phyloP scores from a whole-genome alignment of 805 yeast genomes.

The Torulaspora franciscae region DNA sequence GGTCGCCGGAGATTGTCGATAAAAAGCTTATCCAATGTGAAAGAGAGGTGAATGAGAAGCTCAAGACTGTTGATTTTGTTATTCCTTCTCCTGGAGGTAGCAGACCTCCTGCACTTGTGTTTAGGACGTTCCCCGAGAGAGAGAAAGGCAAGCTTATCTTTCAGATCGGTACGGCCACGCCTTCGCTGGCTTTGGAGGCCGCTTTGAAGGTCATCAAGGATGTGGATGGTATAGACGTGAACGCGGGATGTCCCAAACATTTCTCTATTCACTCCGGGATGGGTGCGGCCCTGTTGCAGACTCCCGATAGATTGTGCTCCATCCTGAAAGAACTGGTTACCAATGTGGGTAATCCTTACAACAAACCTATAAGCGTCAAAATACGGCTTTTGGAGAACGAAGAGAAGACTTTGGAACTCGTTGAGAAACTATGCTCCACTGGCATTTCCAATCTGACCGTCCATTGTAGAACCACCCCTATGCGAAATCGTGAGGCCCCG shows the following conservation, averaged over 20 bases:
- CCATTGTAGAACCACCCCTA: conserved; percentile 83
- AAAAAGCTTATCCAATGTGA: conserved; percentile 70
- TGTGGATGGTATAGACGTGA: conserved; percentile 89
- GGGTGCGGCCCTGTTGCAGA: conserved; percentile 89
- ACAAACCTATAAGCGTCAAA: conserved; percentile 84
- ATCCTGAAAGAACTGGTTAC: conserved; percentile 66
- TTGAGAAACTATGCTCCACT: conserved; percentile 56
- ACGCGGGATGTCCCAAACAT: conserved; percentile 97
- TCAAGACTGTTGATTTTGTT: conserved; percentile 59
- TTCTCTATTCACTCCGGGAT: conserved; percentile 92
- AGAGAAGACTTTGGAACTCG: conserved; percentile 56
- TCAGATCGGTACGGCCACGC: conserved; percentile 84
- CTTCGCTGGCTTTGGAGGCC: conserved; percentile 84
- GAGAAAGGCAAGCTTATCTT: conserved; percentile 72
- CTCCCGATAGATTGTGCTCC: conserved; percentile 72
- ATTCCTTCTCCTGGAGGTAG: conserved; percentile 37
- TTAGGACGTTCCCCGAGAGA: conserved; percentile 61
- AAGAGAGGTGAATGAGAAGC: conserved; percentile 52
- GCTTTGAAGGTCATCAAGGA: conserved; percentile 75
- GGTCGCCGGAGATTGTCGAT: conserved; percentile 94
- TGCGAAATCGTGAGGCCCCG: conserved; percentile 85
- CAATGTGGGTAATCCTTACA: conserved; percentile 71
- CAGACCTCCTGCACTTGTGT: conserved; percentile 53
- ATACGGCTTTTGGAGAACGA: conserved; percentile 70
- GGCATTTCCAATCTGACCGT: conserved; percentile 84